Percentiles rank a stretch among this genome's conserved stretches.
Conservation (phyloP, 768 basidiomycete genomes). For the Symmetrospora coprosmae region DNA sequence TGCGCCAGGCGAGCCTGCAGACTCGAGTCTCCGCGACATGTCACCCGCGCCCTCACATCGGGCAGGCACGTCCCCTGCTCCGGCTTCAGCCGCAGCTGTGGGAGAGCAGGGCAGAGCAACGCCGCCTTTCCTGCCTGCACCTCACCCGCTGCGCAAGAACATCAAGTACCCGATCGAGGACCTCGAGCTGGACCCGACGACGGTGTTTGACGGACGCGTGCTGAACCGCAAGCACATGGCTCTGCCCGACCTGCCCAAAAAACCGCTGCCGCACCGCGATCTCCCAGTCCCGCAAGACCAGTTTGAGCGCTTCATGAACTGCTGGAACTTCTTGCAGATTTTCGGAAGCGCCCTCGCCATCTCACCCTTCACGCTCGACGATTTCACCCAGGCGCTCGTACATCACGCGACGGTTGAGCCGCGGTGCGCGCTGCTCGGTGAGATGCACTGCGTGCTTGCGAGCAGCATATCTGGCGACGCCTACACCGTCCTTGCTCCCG, state of each 20-base stretch:
- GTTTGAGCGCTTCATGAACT: constrained; percentile 76
- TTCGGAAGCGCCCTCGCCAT: constrained; percentile 87
- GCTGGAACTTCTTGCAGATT: constrained; percentile 85
- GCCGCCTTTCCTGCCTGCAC: not conserved
- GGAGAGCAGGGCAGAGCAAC: not conserved
- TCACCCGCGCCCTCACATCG: no score
- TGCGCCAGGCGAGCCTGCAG: not conserved
- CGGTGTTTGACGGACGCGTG: constrained; percentile 30
- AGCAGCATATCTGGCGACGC: constrained; percentile 71
- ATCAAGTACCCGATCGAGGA: constrained; percentile 90
- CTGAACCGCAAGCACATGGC: constrained; percentile 27
- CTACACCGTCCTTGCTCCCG: constrained; percentile 17
- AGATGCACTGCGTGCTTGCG: constrained; percentile 76
- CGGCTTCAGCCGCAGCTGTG: not conserved
- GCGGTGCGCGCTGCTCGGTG: constrained; percentile 62
- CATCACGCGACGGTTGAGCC: constrained; percentile 58
- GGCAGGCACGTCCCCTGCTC: no score
- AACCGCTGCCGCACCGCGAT: constrained; percentile 21
- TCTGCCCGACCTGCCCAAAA: constrained; percentile 26
- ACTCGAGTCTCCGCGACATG: not conserved
- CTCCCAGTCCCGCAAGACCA: constrained; percentile 33
- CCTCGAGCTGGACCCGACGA: constrained; percentile 51
- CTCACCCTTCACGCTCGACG: constrained; percentile 80
- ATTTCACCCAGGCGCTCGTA: constrained; percentile 73
- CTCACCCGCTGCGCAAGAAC: constrained; percentile 44